Evolutionary conservation across 768 basidiomycete species (phyloP).

Genomic region (Hypholoma fasciculare): DNA sequence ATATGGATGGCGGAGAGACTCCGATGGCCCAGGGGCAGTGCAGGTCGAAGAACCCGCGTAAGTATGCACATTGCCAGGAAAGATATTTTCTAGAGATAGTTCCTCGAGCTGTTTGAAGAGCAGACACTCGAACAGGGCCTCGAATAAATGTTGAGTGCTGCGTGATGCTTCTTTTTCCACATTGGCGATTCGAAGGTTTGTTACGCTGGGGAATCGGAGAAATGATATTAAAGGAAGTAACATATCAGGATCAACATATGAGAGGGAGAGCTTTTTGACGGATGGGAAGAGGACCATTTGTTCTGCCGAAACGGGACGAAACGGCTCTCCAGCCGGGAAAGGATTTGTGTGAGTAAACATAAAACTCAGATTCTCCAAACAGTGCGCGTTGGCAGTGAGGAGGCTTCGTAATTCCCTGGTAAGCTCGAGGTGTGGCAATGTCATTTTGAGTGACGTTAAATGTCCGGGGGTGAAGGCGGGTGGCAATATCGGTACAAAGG

Average conservation of each 20-base stretch:
- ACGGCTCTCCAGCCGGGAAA: not conserved
- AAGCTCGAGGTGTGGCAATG: not conserved
- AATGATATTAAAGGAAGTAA: not conserved
- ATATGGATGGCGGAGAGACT: not conserved
- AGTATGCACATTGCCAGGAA: not conserved
- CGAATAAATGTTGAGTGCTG: not conserved
- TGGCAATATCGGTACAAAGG: not conserved
- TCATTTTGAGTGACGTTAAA: slow-evolving; percentile 4
- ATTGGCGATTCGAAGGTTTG: not conserved
- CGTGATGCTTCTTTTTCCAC: not conserved
- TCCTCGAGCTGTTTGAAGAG: not conserved
- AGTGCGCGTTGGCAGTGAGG: slow-evolving; percentile 1
- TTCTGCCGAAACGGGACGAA: not conserved
- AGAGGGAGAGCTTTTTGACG: slow-evolving; percentile 1
- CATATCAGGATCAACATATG: slow-evolving; percentile 1
- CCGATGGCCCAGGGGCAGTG: not conserved
- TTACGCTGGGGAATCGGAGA: not conserved
- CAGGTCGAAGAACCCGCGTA: no score
- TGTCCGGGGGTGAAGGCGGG: slow-evolving; percentile 1
- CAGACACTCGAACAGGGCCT: not conserved
- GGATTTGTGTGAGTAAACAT: slow-evolving; percentile 1
- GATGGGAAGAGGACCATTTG: not conserved
- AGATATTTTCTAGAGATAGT: not conserved
- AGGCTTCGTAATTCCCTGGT: not conserved
- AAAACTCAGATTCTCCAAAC: slow-evolving; percentile 3